Evolutionary conservation across 192 early-diverging fungal genomes (phyloP).

Genomic region (Coemansia biformis): DNA sequence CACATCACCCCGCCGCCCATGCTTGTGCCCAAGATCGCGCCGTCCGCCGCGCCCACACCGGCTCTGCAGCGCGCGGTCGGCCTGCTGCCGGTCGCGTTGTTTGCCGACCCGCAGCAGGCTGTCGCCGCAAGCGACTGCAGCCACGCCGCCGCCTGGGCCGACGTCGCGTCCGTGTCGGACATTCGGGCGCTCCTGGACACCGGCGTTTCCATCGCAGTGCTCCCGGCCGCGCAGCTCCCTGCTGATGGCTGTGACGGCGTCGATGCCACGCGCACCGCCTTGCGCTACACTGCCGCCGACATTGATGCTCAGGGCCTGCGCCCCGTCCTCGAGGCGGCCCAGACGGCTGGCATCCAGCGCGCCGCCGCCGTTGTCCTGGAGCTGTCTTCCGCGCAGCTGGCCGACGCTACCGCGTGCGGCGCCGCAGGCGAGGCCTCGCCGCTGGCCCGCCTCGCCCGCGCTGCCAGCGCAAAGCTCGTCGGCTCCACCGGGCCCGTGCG

Average conservation of each 20-base stretch:
- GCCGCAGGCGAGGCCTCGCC: conserved; percentile 1
- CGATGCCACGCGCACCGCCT: conserved; percentile 28
- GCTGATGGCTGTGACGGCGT: not conserved
- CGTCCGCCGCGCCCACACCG: conserved; percentile 8
- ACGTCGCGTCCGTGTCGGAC: conserved; percentile 8
- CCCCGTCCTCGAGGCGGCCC: conserved; percentile 5
- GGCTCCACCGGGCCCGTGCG: conserved; percentile 33
- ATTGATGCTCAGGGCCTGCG: conserved; percentile 6
- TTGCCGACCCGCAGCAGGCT: conserved; percentile 18
- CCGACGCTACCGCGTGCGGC: conserved; percentile 9
- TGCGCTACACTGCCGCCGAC: conserved; percentile 16
- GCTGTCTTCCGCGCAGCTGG: conserved; percentile 25
- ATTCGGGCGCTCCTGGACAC: conserved; percentile 32
- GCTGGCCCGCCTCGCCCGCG: conserved; percentile 14
- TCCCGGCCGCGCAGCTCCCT: conserved; percentile 2
- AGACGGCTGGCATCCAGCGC: conserved; percentile 10
- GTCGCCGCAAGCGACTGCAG: not conserved
- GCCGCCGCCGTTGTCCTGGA: conserved; percentile 32
- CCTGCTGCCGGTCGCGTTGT: conserved; percentile 18
- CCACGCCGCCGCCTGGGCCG: conserved; percentile 15
- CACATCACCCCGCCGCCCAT: too few species aligned
- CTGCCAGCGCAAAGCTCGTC: conserved; percentile 9
- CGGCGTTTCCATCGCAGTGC: conserved; percentile 32
- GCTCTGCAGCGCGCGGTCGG: conserved; percentile 14
- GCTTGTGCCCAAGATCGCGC: conserved; percentile 41